Conservation (phyloP, 2,329 filamentous ascomycete genomes). For the Ophiostoma montium region DNA sequence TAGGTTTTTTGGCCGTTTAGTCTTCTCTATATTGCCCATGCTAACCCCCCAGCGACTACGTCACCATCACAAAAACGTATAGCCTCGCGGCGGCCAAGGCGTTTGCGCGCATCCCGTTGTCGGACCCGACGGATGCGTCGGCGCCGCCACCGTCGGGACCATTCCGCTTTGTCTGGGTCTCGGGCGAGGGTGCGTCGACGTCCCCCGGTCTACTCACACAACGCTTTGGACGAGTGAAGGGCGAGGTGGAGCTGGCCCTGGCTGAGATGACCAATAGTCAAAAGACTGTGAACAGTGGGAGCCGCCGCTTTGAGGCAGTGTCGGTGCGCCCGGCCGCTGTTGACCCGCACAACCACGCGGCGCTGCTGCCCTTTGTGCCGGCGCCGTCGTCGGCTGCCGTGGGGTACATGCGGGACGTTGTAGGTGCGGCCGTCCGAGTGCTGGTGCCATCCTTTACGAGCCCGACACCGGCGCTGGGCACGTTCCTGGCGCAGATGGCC, state of each 20-base stretch:
- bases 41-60: constrained; percentile 36
- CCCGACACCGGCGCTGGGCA: constrained; percentile 30
- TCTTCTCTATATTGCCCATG: too few relatives aligned
- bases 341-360: constrained; percentile 31
- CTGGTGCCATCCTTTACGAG: constrained; percentile 18
- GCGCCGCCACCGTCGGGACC: constrained; percentile 14
- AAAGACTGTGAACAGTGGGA: constrained; percentile 13
- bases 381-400: constrained; percentile 8
- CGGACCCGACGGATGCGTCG: background rate
- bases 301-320: constrained; percentile 32
- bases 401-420: constrained; percentile 3
- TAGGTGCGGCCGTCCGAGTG: constrained; percentile 18
- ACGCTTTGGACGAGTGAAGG: constrained; percentile 51
- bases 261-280: constrained; percentile 30
- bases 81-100: constrained; percentile 30
- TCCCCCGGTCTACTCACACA: constrained; percentile 39
- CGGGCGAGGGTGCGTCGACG: constrained; percentile 46
- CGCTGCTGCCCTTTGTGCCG: constrained; percentile 29
- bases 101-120: constrained; percentile 3
- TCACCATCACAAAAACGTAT: constrained; percentile 54
- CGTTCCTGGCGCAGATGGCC: constrained; percentile 30
- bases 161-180: constrained; percentile 60
- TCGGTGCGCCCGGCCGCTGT: constrained; percentile 46
- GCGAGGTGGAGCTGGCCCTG: constrained; percentile 46
- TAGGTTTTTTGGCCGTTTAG: constrained; percentile 26